Base-by-base conservation (phyloP, 2,329 filamentous ascomycete species). In the Sclerotiophoma versabilis region DNA sequence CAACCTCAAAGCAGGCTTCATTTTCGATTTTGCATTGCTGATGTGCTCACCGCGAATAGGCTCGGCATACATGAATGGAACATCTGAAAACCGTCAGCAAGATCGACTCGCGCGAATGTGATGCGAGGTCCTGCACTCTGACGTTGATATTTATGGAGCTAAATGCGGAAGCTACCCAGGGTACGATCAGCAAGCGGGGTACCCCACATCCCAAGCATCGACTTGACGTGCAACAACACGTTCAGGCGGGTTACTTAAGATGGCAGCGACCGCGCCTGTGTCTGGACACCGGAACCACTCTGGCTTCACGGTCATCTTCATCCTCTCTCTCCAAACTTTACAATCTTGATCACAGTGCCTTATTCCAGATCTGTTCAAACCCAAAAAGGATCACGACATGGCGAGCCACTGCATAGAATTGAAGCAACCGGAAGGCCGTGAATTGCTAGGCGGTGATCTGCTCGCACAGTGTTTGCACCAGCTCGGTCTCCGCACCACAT, bases 361-460 rank as follows among this genome's bases (percentile, higher is more conserved):
- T 22, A 15, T 23, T 11, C 9, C 10, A 11, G 9, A 2, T 22
- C 20, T 20, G 9, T 11, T 34, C 27, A 15, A 14, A 27, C 3
- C 5, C 10, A 23, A 26, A 5, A 33, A 42, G 36, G 29, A 29
- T 22, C 12, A 45, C 8, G 25, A 46, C 15, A 54, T 53, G 38
- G 39, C 34, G 14, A 41, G 20, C 23, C 49, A 47, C 19, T 47
- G 43, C n/a, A 47, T 74, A 54, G 50, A 66, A 19, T 49, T 72
- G 7, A 62, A 69, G 43, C 57, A 65, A 9, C 76, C 76, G 0
- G 49, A 64, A 5, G 72, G 71, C 25, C 70, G 78, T 41, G 77
- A 79, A 37, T 63, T 80, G 29, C 72, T 75, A 0, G 78, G 78
- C 14, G 79, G 78, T 5, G 79, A 81, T 54, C 69, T 81, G 2